Base-by-base conservation (phyloP, 2,329 filamentous ascomycete genomes). In the Phoma herbarum region DNA sequence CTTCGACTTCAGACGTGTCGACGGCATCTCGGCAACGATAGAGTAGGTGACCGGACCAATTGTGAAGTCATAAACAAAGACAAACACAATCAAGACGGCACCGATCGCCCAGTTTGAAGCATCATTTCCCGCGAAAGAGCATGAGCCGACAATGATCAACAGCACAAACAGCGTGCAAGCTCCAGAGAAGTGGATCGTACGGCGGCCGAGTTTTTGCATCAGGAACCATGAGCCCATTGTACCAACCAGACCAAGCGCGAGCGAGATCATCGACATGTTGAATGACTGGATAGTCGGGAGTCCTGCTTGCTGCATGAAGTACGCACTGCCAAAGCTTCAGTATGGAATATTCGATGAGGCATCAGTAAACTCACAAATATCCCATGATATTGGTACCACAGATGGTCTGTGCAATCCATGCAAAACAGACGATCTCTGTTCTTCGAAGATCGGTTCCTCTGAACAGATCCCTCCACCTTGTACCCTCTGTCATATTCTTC, bases 1-100 rank as follows among this genome's bases (percentile, higher is more conserved):
- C 82, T 96, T 96, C 78, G 94, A 91, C 74, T 93, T 90, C 39
- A 97, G 83, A 4, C 92, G 86, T 11, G 90, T 87, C 0, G 91
- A 92, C 0, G 91, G 92, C 45, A 96, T 79, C 75, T 97, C 93
- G 1, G 90, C 86, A 3, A 96, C 92, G 12, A 96, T 85, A 0
- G 91, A 93, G 79, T 96, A 97, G 72, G 90, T 92, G 6, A 96
- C 91, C 0, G 93, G 94, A 18, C 93, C 93, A 43, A 97, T 92
- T 0, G 91, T 91, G 48, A 93, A 83, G 75, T 96, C 91, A 77
- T 96, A 97, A 69, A 89, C 86, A 44, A 95, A 80, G 0, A 92
- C 69, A 29, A 73, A 75, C 4, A 70, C 48, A 25, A 75, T 71
- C n/a, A 75, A 60, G 4, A 75, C 56, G 4, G 57, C 68, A 4